Percentiles rank a stretch among this genome's conserved stretches.
Conservation (phyloP, 1,139 yeast genomes). For the Meyerozyma athensensis region DNA sequence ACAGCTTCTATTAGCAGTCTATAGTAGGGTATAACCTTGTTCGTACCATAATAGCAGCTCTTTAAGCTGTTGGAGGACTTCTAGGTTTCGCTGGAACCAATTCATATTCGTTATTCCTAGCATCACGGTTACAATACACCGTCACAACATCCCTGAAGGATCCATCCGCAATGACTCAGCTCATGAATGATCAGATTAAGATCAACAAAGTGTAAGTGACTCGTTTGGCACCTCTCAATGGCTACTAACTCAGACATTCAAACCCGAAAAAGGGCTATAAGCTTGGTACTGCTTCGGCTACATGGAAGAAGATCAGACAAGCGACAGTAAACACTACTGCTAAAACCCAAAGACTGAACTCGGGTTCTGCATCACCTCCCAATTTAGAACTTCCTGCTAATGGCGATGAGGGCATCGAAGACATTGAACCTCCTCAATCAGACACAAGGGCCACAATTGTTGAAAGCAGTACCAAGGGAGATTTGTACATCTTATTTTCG, state of each 20-base stretch:
- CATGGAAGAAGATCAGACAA: constrained; percentile 42
- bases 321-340: constrained; percentile 16
- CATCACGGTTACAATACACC: no score
- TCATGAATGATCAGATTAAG: constrained; percentile 5
- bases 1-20: no score
- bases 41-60: no score
- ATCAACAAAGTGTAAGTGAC: constrained; percentile 11
- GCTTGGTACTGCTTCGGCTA: constrained; percentile 39
- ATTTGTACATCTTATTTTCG: constrained; percentile 34
- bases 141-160: no score
- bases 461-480: constrained; percentile 44
- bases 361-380: constrained; percentile 6
- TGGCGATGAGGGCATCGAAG: constrained; percentile 7
- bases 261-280: constrained; percentile 28
- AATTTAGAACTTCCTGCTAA: constrained; percentile 4
- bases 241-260: constrained; percentile 11
- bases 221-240: not conserved
- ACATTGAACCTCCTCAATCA: not conserved
- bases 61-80: no score
- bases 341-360: constrained; percentile 3
- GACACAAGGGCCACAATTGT: constrained; percentile 11
- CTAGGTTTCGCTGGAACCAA: no score
- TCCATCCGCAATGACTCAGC: not conserved
- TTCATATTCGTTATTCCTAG: no score
- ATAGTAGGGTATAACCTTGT: no score